These are phyloP conservation scores for Paragyromitra xinjiangensis DNA, from an alignment of 495 filamentous ascomycete genomes.

Conservation along the genomic window DNA sequence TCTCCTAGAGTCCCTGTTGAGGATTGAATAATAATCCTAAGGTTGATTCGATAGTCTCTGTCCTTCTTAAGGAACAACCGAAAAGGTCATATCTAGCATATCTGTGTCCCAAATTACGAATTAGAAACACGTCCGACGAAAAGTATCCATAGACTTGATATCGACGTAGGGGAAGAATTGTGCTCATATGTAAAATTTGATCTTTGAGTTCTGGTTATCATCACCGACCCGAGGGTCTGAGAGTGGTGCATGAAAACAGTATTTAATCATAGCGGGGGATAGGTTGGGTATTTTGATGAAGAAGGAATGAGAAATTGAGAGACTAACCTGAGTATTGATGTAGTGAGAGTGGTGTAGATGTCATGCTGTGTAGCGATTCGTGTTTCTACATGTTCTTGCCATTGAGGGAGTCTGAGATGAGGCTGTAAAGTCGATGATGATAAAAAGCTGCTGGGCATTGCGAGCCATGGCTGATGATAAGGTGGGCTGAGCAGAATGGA, in stretches of 20 bases:
- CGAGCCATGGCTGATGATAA: background rate
- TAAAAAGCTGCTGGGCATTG: background rate
- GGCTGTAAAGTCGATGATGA: background rate
- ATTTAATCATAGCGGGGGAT: slow-evolving; percentile 44
- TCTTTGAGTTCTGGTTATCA: slow-evolving; percentile 53
- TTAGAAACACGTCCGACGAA: slow-evolving; percentile 20
- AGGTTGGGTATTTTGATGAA: background rate
- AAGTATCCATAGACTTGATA: background rate
- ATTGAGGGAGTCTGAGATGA: background rate
- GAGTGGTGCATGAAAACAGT: slow-evolving; percentile 54
- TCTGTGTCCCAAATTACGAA: background rate
- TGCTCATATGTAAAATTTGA: slow-evolving; percentile 50
- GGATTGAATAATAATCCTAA: background rate
- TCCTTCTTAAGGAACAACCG: no score
- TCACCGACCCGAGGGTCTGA: slow-evolving; percentile 47
- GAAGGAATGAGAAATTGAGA: background rate
- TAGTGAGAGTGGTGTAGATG: background rate
- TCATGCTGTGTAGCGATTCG: background rate
- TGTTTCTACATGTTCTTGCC: slow-evolving; percentile 8
- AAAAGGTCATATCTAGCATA: background rate
- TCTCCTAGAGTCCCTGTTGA: background rate
- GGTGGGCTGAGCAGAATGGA: background rate
- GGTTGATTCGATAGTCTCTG: no score
- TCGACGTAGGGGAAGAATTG: slow-evolving; percentile 10
- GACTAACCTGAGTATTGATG: slow-evolving; percentile 23